These are phyloP conservation scores for Hypomyces rosellus DNA, from an alignment of 2,329 filamentous ascomycete genomes.

Conservation along the genomic window DNA sequence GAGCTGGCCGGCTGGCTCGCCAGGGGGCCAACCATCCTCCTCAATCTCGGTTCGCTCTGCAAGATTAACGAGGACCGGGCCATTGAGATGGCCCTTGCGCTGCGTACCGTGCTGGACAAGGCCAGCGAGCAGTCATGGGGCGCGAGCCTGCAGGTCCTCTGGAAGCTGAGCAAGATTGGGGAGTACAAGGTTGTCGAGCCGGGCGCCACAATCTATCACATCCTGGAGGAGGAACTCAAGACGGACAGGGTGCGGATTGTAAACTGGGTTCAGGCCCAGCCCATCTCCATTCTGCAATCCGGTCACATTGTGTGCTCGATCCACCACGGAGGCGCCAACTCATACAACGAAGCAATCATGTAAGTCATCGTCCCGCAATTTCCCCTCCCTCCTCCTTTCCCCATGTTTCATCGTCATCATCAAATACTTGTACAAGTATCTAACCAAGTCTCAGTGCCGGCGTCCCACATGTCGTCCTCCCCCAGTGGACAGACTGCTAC, in stretches of 20 bases:
- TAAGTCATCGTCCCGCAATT: constrained; percentile 15
- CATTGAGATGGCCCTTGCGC: constrained; percentile 30
- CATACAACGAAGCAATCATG: constrained; percentile 32
- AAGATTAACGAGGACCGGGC: constrained; percentile 27
- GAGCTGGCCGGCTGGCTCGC: constrained; percentile 38
- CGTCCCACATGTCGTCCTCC: constrained; percentile 39
- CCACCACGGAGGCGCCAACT: constrained; percentile 43
- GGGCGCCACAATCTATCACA: constrained; percentile 12
- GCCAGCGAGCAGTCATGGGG: constrained; percentile 6
- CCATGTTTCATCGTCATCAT: not conserved
- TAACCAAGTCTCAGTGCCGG: constrained; percentile 28
- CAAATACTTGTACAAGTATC: too few species aligned
- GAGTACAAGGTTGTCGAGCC: constrained; percentile 9
- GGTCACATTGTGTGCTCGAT: constrained; percentile 34
- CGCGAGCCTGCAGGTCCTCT: constrained; percentile 23
- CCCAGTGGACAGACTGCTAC: constrained; percentile 40
- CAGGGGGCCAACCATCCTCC: constrained; percentile 36
- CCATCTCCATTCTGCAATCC: constrained; percentile 29
- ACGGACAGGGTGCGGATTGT: constrained; percentile 29
- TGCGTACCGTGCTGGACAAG: constrained; percentile 30
- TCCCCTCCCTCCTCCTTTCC: not conserved
- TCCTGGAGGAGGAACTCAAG: constrained; percentile 22
- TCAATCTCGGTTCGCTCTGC: constrained; percentile 41
- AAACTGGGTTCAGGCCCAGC: constrained; percentile 35
- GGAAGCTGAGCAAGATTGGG: constrained; percentile 26